These are phyloP conservation scores for Trichosanthes cucumerina DNA, from an alignment of 306 rosid species.

Conservation along the genomic window DNA sequence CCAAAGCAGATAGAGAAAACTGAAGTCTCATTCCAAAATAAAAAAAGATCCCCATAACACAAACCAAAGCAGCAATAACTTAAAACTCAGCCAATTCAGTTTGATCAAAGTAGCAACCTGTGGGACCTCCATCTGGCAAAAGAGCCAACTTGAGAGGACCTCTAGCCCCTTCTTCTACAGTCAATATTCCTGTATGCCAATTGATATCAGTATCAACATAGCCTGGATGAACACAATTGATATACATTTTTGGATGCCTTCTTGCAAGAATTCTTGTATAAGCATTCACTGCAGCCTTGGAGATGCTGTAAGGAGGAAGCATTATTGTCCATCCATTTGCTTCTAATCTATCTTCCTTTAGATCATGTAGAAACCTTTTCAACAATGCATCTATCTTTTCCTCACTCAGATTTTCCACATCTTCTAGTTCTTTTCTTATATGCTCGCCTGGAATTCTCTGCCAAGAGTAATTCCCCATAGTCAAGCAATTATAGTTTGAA, in stretches of 20 bases:
- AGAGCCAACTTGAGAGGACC: slow-evolving; percentile 43
- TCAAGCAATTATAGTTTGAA: neutral
- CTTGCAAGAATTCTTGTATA: slow-evolving; percentile 44
- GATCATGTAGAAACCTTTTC: slow-evolving; percentile 27
- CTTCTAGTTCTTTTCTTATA: slow-evolving; percentile 34
- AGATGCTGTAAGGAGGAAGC: slow-evolving; percentile 49
- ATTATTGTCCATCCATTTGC: slow-evolving; percentile 46
- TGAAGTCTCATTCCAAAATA: neutral
- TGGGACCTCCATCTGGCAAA: slow-evolving; percentile 30
- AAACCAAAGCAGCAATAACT: neutral
- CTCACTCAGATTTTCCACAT: slow-evolving; percentile 26
- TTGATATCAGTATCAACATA: slow-evolving; percentile 38
- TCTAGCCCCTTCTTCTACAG: slow-evolving; percentile 35
- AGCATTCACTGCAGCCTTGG: slow-evolving; percentile 40
- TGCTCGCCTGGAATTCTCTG: slow-evolving; percentile 44
- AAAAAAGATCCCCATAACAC: neutral
- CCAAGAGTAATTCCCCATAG: neutral
- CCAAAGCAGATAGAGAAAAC: neutral
- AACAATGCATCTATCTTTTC: slow-evolving; percentile 38
- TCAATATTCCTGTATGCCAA: slow-evolving; percentile 36
- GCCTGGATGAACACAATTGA: slow-evolving; percentile 58
- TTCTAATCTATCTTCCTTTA: slow-evolving; percentile 35
- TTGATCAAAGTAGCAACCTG: slow-evolving; percentile 38
- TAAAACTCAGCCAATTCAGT: slow-evolving; percentile 32
- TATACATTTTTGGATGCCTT: slow-evolving; percentile 26